Evolutionary conservation across 768 basidiomycete genomes (phyloP).

Genomic region (Clavaria fumosa): DNA sequence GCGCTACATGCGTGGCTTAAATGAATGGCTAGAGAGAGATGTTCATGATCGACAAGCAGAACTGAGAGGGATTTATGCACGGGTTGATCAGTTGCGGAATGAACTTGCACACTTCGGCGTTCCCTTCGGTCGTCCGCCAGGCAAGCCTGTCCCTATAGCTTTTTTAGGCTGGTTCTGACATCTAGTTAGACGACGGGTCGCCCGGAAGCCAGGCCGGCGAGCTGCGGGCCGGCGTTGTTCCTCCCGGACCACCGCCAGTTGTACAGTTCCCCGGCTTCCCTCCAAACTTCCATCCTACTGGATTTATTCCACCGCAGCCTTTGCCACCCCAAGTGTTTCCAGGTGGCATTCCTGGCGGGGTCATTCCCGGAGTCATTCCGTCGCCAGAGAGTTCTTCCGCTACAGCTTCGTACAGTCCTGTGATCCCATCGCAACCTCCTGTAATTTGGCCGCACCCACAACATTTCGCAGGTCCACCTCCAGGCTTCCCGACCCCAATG

Average conservation of each 20-base stretch:
- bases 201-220: too few relatives aligned
- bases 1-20: slow-evolving; percentile 62
- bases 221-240: background rate
- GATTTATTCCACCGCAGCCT: background rate
- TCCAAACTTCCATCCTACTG: slow-evolving; percentile 1
- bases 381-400: too few relatives aligned
- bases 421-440: too few relatives aligned
- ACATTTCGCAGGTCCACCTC: too few relatives aligned
- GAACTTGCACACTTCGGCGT: slow-evolving; percentile 24
- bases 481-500: too few relatives aligned
- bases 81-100: slow-evolving; percentile 35
- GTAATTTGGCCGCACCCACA: too few relatives aligned
- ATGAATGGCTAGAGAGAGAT: slow-evolving; percentile 68
- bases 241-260: background rate
- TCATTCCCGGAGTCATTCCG: too few relatives aligned
- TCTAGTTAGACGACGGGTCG: too few relatives aligned
- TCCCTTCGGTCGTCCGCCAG: too few relatives aligned
- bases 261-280: background rate
- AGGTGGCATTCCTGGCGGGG: background rate
- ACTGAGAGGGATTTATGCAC: slow-evolving; percentile 45
- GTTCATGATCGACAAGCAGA: slow-evolving; percentile 68
- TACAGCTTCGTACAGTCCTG: too few relatives aligned
- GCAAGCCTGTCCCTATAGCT: too few relatives aligned
- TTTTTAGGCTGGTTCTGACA: too few relatives aligned
- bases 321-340: background rate